Evolutionary conservation across 106 monocot species (phyloP).

Genomic region (Phalaenopsis aphrodite): DNA sequence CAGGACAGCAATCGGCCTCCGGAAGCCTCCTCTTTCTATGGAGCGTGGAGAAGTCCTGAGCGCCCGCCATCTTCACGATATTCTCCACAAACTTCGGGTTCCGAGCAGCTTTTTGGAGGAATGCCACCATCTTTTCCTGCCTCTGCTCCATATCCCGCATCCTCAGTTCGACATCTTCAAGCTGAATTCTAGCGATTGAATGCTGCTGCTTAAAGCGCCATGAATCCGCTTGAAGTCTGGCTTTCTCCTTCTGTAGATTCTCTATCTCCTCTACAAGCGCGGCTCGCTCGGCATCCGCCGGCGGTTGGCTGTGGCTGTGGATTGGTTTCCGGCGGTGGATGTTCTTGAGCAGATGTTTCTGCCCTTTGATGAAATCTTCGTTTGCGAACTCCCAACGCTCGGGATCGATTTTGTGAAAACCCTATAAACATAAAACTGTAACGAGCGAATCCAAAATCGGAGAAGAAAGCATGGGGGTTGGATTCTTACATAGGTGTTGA

Average conservation of each 20-base stretch:
- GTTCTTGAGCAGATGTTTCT: constrained; percentile 80
- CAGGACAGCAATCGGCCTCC: constrained; percentile 17
- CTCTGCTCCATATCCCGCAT: constrained; percentile 76
- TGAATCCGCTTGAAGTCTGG: constrained; percentile 36
- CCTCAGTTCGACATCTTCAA: constrained; percentile 49
- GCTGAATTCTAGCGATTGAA: constrained; percentile 38
- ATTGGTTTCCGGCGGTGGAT: constrained; percentile 89
- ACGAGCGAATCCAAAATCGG: not conserved
- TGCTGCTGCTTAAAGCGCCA: constrained; percentile 49
- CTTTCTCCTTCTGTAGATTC: constrained; percentile 44
- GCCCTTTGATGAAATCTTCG: constrained; percentile 59
- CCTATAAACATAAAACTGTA: constrained; percentile 28
- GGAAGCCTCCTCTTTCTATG: constrained; percentile 64
- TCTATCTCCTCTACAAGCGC: constrained; percentile 82
- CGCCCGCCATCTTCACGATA: constrained; percentile 32
- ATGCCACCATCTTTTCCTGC: constrained; percentile 61
- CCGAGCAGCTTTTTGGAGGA: constrained; percentile 39
- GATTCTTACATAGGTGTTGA: constrained; percentile 77
- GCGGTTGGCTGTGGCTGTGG: constrained; percentile 79
- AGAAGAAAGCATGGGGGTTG: not conserved
- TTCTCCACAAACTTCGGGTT: constrained; percentile 55
- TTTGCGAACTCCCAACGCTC: constrained; percentile 93
- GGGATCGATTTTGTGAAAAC: constrained; percentile 84
- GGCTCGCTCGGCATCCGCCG: constrained; percentile 44
- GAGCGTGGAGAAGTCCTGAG: constrained; percentile 18